Evolutionary conservation across 2,329 filamentous ascomycete species (phyloP).

Genomic region (Diaporthe sp.): DNA sequence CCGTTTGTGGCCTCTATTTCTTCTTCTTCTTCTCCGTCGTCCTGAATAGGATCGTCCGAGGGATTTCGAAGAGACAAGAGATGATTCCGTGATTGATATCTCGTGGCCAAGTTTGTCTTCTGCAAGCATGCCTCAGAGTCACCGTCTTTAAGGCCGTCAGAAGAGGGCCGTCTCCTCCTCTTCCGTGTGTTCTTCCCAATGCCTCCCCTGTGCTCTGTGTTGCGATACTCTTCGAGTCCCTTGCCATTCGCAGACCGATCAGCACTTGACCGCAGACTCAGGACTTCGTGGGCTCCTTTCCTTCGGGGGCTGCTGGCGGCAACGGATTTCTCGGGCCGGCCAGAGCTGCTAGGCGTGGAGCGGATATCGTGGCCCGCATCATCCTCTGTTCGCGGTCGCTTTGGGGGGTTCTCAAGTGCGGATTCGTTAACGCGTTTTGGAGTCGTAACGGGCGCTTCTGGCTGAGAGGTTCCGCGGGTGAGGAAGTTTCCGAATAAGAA

Average conservation of each 20-base stretch:
- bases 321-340: neutral
- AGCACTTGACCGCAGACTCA: conserved; percentile 31
- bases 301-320: conserved; percentile 8
- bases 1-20: neutral
- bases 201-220: neutral
- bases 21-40: conserved; percentile 18
- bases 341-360: conserved; percentile 16
- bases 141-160: neutral
- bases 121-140: neutral
- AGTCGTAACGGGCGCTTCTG: neutral
- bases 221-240: conserved; percentile 27
- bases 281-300: conserved; percentile 7
- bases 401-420: neutral
- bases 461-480: neutral
- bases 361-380: neutral
- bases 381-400: conserved; percentile 33
- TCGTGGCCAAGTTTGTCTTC: neutral
- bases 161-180: conserved; percentile 25
- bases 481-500: conserved; percentile 23
- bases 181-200: neutral
- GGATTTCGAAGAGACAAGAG: neutral
- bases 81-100: neutral
- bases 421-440: conserved; percentile 31
- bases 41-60: conserved; percentile 27
- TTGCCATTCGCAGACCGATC: conserved; percentile 20